Percentiles rank a stretch among this genome's conserved stretches.
These are phyloP conservation scores for Kalmusia sp. DNA, from an alignment of 2,329 filamentous ascomycete genomes.

Conservation along the genomic window DNA sequence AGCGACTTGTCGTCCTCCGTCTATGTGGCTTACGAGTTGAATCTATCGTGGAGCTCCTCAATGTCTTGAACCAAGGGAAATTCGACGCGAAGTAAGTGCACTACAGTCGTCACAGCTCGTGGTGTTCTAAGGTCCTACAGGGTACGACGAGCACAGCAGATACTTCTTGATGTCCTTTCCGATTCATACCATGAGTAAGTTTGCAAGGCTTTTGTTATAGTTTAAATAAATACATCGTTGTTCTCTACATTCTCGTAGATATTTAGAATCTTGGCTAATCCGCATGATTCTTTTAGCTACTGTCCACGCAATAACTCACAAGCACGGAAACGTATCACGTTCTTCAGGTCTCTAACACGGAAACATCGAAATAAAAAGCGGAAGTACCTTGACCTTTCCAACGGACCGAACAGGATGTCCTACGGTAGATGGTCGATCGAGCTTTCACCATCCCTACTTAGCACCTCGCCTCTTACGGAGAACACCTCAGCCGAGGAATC, in stretches of 20 bases:
- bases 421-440: too few species aligned
- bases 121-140: neutral
- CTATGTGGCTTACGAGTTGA: conserved; percentile 1
- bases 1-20: conserved; percentile 1
- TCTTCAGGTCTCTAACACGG: neutral
- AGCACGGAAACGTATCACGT: neutral
- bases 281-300: neutral
- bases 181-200: neutral
- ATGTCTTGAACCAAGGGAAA: neutral
- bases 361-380: neutral
- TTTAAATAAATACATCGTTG: too few species aligned
- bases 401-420: neutral
- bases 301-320: neutral
- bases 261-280: too few species aligned
- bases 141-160: neutral
- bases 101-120: neutral
- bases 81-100: conserved; percentile 5
- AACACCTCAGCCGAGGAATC: too few species aligned
- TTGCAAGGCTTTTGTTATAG: too few species aligned
- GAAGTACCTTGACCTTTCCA: neutral
- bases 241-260: too few species aligned
- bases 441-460: too few species aligned
- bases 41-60: neutral
- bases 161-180: neutral
- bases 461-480: too few species aligned